Percentiles rank a stretch among this genome's conserved stretches.
Conservation (phyloP, 305 asterid genomes). For the Fraxinus latifolia region DNA sequence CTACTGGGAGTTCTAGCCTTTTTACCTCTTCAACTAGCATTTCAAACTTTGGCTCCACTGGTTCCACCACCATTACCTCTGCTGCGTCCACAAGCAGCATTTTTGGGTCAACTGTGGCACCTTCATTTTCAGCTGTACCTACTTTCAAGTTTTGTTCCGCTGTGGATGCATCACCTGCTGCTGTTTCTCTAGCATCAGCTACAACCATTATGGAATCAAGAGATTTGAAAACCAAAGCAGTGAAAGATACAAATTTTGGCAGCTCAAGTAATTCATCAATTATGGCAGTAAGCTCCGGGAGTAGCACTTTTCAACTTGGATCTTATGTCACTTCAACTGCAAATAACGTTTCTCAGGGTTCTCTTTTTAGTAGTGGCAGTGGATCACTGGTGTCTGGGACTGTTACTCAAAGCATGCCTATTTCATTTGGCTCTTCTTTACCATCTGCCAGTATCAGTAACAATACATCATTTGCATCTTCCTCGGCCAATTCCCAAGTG, state of each 20-base stretch:
- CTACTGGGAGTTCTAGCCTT: slow-evolving; percentile 26
- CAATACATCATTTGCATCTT: slow-evolving; percentile 31
- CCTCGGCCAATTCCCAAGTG: slow-evolving; percentile 25
- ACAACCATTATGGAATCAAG: slow-evolving; percentile 19
- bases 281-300: slow-evolving; percentile 35
- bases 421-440: slow-evolving; percentile 19
- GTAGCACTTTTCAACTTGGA: slow-evolving; percentile 27
- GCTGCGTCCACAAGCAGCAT: slow-evolving; percentile 28
- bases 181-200: slow-evolving; percentile 37
- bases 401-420: slow-evolving; percentile 28
- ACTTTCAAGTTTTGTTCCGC: slow-evolving; percentile 36
- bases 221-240: slow-evolving; percentile 21
- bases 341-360: slow-evolving; percentile 30
- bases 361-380: slow-evolving; percentile 27
- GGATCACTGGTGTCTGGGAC: slow-evolving; percentile 29
- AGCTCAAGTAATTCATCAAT: slow-evolving; percentile 28
- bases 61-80: slow-evolving; percentile 31
- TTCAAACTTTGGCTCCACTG: slow-evolving; percentile 25
- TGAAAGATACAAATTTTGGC: slow-evolving; percentile 30
- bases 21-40: slow-evolving; percentile 35
- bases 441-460: slow-evolving; percentile 23
- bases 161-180: slow-evolving; percentile 25
- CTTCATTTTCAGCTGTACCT: slow-evolving; percentile 30
- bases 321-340: slow-evolving; percentile 26
- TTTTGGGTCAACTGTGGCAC: slow-evolving; percentile 29